Conservation (phyloP, 306 rosid genomes). For the Cucurbita ficifolia region DNA sequence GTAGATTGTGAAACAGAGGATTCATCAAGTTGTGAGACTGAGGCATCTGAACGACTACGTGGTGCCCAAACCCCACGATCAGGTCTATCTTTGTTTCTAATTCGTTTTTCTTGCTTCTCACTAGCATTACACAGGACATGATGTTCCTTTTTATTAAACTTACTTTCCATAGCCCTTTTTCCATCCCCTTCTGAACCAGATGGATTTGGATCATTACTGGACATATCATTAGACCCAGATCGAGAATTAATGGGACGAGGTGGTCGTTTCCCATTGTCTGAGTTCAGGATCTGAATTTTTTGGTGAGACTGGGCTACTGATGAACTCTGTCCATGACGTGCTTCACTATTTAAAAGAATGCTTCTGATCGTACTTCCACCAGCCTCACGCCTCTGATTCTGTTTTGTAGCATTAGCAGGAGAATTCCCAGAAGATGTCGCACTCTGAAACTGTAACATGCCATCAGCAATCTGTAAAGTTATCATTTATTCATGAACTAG, state of each 20-base stretch:
- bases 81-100: constrained; percentile 90
- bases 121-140: constrained; percentile 30
- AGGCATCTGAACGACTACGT: constrained; percentile 59
- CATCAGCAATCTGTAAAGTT: constrained; percentile 27
- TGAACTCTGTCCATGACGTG: constrained; percentile 43
- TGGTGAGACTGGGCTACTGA: constrained; percentile 33
- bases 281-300: constrained; percentile 46
- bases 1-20: constrained; percentile 29
- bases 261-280: constrained; percentile 49
- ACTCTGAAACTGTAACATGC: constrained; percentile 28
- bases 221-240: constrained; percentile 35
- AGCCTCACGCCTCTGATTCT: constrained; percentile 59
- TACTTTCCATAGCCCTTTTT: constrained; percentile 39
- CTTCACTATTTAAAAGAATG: constrained; percentile 56
- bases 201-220: constrained; percentile 32
- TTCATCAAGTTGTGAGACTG: constrained; percentile 37
- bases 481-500: constrained; percentile 5
- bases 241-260: constrained; percentile 31
- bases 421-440: constrained; percentile 30
- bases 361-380: constrained; percentile 67
- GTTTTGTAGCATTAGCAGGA: constrained; percentile 33
- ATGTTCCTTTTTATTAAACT: constrained; percentile 35
- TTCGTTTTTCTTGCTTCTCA: constrained; percentile 72
- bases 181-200: constrained; percentile 45
- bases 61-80: constrained; percentile 99